These are phyloP conservation scores for Antrodiella citrinella DNA, from an alignment of 768 basidiomycete species.

Conservation along the genomic window DNA sequence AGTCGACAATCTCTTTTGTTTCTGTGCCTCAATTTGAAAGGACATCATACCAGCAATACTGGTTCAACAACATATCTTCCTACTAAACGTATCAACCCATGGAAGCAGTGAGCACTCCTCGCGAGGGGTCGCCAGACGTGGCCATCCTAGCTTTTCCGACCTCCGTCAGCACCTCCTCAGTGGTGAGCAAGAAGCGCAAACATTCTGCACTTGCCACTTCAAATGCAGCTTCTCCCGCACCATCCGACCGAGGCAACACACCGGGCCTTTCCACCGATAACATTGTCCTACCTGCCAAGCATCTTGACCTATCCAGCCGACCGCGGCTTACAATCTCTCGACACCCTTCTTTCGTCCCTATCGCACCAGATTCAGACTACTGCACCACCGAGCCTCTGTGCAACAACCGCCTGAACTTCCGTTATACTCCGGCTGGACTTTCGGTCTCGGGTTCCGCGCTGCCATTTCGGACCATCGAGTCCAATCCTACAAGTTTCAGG, in stretches of 20 bases:
- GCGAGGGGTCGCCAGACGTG: conserved; percentile 28
- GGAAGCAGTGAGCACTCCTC: conserved; percentile 19
- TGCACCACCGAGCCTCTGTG: conserved; percentile 64
- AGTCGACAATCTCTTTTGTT: too few relatives aligned
- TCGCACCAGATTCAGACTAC: conserved; percentile 47
- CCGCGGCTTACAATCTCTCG: conserved; percentile 70
- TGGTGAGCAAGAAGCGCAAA: conserved; percentile 40
- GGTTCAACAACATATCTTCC: too few relatives aligned
- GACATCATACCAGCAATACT: too few relatives aligned
- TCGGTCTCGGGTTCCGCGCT: conserved; percentile 45
- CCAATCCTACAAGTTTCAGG: conserved; percentile 57
- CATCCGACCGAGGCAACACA: conserved; percentile 26
- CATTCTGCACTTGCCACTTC: conserved; percentile 28
- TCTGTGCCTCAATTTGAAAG: too few relatives aligned
- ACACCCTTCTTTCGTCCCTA: conserved; percentile 58
- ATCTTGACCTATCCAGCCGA: conserved; percentile 55
- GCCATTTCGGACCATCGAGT: conserved; percentile 77
- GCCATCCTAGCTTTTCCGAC: conserved; percentile 20
- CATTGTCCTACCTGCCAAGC: conserved; percentile 52
- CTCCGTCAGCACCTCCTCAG: conserved; percentile 7
- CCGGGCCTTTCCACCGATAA: conserved; percentile 28
- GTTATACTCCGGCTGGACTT: conserved; percentile 76
- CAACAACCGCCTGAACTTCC: conserved; percentile 69
- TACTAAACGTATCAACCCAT: conserved; percentile 10
- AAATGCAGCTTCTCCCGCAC: conserved; percentile 25